A percentile compares a stretch with the other conserved stretches of the same genome.
phyloP scores from a whole-genome alignment of 2,329 filamentous ascomycete species.

The Fusarium neocosmosporiellum region DNA sequence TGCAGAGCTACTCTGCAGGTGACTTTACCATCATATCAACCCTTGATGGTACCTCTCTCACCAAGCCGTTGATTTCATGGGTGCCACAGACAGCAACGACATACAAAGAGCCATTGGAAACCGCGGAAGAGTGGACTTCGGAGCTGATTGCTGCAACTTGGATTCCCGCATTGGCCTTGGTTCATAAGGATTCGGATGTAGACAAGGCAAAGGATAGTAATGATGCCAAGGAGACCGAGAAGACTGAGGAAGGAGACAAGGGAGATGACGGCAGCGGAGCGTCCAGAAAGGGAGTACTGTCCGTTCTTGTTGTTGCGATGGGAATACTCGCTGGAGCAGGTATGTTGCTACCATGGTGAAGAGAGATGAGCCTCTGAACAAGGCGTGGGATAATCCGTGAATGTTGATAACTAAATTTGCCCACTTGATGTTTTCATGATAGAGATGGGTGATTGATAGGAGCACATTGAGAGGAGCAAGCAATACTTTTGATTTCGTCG shows the following conservation, averaged over 20 bases:
- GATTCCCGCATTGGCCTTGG: neutral
- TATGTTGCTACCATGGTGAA: neutral
- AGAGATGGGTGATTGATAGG: neutral
- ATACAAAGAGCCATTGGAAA: neutral
- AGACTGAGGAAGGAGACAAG: neutral
- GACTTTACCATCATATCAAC: neutral
- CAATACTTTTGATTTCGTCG: neutral
- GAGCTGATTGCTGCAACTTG: neutral
- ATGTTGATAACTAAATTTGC: neutral
- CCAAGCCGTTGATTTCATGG: neutral
- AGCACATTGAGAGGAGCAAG: too few relatives aligned
- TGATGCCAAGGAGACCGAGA: neutral
- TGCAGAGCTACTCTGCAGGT: neutral
- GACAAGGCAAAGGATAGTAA: neutral
- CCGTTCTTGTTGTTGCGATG: neutral
- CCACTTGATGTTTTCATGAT: neutral
- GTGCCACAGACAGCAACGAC: neutral
- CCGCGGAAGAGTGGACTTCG: neutral
- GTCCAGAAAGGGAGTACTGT: neutral
- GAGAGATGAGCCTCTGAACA: too few relatives aligned
- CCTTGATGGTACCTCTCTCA: neutral
- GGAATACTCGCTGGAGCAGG: constrained; percentile 11
- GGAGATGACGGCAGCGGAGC: neutral
- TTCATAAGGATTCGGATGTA: neutral
- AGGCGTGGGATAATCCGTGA: too few relatives aligned